Evolutionary conservation across 108 stramenopile species (phyloP), one percentile per base, ranked within the genome.

Genomic region (Skeletonema grethae): DNA sequence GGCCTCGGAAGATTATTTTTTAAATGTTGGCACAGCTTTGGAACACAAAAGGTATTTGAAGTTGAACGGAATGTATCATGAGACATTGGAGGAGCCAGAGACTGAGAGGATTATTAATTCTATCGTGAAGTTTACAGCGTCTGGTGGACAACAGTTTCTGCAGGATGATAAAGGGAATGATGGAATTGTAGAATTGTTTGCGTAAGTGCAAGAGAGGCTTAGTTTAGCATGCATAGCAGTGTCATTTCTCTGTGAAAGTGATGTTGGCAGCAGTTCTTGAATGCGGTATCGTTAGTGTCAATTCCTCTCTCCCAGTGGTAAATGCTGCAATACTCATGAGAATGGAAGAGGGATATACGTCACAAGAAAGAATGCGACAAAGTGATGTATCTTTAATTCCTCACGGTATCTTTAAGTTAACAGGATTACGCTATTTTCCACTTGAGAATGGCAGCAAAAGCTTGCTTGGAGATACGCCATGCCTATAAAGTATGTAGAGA

Each of bases 81-180:
- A 81, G 53, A 8, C 67, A 25, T 67, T 82, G 7, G 71, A 82
- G 22, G 80, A 76, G 56, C 79, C 79, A 5, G 79, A 80, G 53
- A 69, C 62, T 2, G 66, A 68, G 55, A 31, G 48, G 30, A 56
- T 73, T 57, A 18, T 80, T 45, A 24, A 57, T 7, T 65, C 10
- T 22, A 69, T 80, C 5, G 59, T 48, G 28, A 63, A 16, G 29
- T 80, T 80, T 69, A 72, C 57, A 3, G 34, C 38, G 7, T 62
- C 72, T 15, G 67, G 62, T 63, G 79, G 79, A 9, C n/a, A 63
- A 18, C 30, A 73, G 7, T 73, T 80, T 69, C 25, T 28, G 25
- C 35, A 65, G 3, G 67, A 69, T 4, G 79, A 72, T 5, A 18
- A 69, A 20, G 79, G 73, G 41, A 61, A 67, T 29, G 75, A 64